Evolutionary conservation across 805 yeast genomes (phyloP).

Genomic region (Spathaspora arborariae): DNA sequence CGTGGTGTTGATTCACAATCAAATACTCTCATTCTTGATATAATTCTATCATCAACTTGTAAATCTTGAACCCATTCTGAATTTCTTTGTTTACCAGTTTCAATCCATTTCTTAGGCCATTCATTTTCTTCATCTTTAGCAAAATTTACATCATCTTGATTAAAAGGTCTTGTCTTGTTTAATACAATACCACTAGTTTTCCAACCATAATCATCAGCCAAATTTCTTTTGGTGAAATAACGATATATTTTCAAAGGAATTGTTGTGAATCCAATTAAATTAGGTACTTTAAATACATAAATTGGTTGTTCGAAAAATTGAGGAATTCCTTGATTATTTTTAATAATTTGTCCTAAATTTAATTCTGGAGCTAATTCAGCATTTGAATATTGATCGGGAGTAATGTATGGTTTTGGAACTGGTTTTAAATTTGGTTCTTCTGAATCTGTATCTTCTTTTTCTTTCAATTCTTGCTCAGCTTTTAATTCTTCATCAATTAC

Average conservation of each 20-base stretch:
- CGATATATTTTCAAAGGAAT: constrained; percentile 75
- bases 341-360: constrained; percentile 29
- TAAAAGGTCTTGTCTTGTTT: constrained; percentile 54
- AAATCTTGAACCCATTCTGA: constrained; percentile 90
- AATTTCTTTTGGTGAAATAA: constrained; percentile 68
- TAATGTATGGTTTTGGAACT: constrained; percentile 63
- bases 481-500: constrained; percentile 16
- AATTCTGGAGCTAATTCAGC: constrained; percentile 61
- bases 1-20: too few relatives aligned
- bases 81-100: constrained; percentile 62
- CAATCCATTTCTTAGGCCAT: constrained; percentile 87
- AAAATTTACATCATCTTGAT: constrained; percentile 36
- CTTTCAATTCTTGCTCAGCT: constrained; percentile 11
- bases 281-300: constrained; percentile 70
- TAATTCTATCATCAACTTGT: constrained; percentile 64
- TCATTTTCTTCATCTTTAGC: constrained; percentile 67
- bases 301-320: constrained; percentile 75
- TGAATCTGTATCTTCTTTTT: constrained; percentile 12
- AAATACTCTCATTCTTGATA: constrained; percentile 47
- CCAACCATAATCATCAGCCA: constrained; percentile 62
- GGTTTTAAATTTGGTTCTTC: constrained; percentile 26
- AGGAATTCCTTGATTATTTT: constrained; percentile 43
- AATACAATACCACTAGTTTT: constrained; percentile 50
- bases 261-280: constrained; percentile 70
- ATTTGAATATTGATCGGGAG: constrained; percentile 51